A percentile compares a stretch with the other conserved stretches of the same genome.
Evolutionary conservation across 139 green algal genomes (phyloP).

Genomic region (Chlamydomonas urium): DNA sequence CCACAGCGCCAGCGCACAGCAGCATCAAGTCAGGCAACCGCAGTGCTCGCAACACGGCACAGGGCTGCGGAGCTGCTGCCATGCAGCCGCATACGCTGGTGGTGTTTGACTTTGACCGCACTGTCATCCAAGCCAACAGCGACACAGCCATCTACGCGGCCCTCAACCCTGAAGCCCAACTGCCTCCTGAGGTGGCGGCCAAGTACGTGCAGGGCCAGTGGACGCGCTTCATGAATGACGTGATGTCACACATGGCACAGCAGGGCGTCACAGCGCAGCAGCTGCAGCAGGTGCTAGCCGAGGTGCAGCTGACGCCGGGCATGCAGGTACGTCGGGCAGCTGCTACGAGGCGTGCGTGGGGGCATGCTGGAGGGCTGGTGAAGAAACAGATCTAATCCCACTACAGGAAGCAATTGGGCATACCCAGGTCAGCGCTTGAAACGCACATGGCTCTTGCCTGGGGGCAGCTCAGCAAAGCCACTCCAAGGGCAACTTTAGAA

Average conservation of each 20-base stretch:
- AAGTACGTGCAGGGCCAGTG: slow-evolving; percentile 19
- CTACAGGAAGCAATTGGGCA: background rate
- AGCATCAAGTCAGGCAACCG: background rate
- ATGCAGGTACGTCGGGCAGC: slow-evolving; percentile 8
- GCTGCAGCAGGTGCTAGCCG: background rate
- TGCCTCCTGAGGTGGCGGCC: background rate
- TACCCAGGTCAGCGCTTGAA: no score
- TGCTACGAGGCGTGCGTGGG: no score
- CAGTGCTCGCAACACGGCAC: background rate
- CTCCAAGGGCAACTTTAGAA: no score
- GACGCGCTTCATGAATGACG: slow-evolving; percentile 11
- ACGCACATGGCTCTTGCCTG: no score
- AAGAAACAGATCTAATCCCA: background rate
- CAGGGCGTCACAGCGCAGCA: background rate
- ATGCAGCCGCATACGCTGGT: slow-evolving; percentile 18
- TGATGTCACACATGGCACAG: background rate
- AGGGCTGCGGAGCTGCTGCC: background rate
- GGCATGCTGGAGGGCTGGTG: no score
- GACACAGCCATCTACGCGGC: slow-evolving; percentile 27
- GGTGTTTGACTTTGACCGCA: slow-evolving; percentile 49
- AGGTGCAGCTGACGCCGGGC: background rate
- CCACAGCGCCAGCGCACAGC: no score
- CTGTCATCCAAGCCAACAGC: slow-evolving; percentile 37
- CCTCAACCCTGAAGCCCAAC: background rate
- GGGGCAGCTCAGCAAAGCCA: no score